A percentile compares a stretch with the other conserved stretches of the same genome.
Evolutionary conservation across 129 eudicot species (phyloP).

Genomic region (Rutidosis leptorrhynchoides): DNA sequence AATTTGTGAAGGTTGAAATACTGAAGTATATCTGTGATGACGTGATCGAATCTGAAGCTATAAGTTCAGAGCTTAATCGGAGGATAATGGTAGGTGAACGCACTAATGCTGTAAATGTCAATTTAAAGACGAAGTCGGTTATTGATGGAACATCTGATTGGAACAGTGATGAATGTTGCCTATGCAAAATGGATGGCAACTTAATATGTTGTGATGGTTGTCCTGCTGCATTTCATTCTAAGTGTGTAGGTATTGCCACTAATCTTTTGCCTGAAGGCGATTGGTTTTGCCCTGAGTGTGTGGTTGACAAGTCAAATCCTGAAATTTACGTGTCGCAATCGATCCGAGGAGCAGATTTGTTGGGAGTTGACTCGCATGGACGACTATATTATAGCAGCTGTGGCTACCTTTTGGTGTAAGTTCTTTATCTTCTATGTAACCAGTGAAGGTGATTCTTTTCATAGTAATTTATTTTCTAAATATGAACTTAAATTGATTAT

Average conservation of each 20-base stretch:
- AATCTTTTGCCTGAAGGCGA: constrained; percentile 84
- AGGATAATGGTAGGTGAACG: constrained; percentile 49
- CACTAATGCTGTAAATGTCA: constrained; percentile 33
- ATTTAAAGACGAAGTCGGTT: constrained; percentile 35
- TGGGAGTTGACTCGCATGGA: constrained; percentile 76
- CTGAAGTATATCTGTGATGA: constrained; percentile 85
- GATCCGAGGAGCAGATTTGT: constrained; percentile 70
- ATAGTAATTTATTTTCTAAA: constrained; percentile 1
- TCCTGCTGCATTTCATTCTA: constrained; percentile 90
- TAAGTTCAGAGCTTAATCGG: constrained; percentile 65
- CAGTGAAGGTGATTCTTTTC: constrained; percentile 12
- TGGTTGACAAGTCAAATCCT: constrained; percentile 45
- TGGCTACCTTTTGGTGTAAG: constrained; percentile 93
- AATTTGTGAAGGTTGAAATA: constrained; percentile 54
- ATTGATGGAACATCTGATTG: constrained; percentile 54
- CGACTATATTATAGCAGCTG: constrained; percentile 64
- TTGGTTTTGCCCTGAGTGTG: constrained; percentile 98
- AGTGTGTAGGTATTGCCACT: constrained; percentile 76
- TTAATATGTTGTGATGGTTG: constrained; percentile 98
- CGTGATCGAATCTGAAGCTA: constrained; percentile 62
- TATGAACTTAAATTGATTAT: background rate
- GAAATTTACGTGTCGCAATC: constrained; percentile 43
- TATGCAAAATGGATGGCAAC: constrained; percentile 93
- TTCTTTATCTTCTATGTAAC: constrained; percentile 19
- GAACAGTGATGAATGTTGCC: constrained; percentile 91